These are phyloP conservation scores for Primulina eburnea DNA, from an alignment of 257 asterid species.

Conservation along the genomic window DNA sequence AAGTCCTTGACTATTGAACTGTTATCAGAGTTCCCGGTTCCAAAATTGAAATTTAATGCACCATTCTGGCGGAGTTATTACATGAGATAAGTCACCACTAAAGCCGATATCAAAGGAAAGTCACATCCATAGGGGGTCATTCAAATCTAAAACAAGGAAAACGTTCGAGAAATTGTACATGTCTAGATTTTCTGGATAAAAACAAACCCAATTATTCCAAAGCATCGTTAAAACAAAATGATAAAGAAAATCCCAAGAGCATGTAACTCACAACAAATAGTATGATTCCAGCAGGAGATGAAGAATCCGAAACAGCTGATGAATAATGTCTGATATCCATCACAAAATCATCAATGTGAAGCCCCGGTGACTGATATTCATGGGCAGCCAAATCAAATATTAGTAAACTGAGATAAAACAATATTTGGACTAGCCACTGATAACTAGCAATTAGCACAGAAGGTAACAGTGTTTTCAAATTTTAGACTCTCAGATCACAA, in stretches of 20 bases:
- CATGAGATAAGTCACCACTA: neutral
- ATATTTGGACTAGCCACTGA: slow-evolving; percentile 5
- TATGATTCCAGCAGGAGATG: slow-evolving; percentile 72
- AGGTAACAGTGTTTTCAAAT: neutral
- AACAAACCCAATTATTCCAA: neutral
- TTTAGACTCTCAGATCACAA: slow-evolving; percentile 17
- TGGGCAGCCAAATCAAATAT: slow-evolving; percentile 23
- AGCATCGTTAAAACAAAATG: neutral
- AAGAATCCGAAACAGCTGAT: slow-evolving; percentile 49
- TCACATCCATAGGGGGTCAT: neutral
- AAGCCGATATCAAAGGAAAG: slow-evolving; percentile 1
- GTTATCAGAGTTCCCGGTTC: slow-evolving; percentile 3
- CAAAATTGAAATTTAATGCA: neutral
- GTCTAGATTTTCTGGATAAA: neutral
- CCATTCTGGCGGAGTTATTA: slow-evolving; percentile 1
- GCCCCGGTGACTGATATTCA: slow-evolving; percentile 31
- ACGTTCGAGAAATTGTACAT: no score
- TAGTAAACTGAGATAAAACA: slow-evolving; percentile 14
- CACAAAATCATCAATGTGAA: slow-evolving; percentile 57
- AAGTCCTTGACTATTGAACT: neutral
- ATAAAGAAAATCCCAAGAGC: neutral
- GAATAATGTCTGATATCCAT: slow-evolving; percentile 52
- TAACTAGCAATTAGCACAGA: neutral
- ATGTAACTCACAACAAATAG: slow-evolving; percentile 60
- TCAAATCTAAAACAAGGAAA: neutral